Conservation (phyloP, 371 early-diverging fungal species). For the Funneliformis caledonium region DNA sequence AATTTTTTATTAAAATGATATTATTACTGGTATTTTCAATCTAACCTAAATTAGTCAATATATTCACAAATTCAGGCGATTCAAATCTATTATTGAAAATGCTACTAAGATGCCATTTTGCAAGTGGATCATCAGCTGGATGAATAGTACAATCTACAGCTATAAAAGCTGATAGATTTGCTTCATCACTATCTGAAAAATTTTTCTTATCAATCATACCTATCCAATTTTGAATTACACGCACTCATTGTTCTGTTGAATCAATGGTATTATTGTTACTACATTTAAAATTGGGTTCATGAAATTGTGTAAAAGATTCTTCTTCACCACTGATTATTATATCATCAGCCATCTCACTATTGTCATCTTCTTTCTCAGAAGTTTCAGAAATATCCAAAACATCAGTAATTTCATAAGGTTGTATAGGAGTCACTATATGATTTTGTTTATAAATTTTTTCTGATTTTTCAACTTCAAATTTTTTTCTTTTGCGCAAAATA, state of each 20-base stretch:
- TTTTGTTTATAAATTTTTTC: neutral
- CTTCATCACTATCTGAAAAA: neutral
- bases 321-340: too few relatives aligned
- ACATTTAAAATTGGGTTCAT: neutral
- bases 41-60: neutral
- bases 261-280: neutral
- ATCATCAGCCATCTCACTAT: too few relatives aligned
- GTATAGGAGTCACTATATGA: neutral
- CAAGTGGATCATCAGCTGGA: slow-evolving; percentile 21
- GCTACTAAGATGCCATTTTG: slow-evolving; percentile 22
- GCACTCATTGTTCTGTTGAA: neutral
- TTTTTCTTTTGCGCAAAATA: neutral
- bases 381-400: neutral
- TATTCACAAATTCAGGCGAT: neutral
- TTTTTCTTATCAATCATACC: slow-evolving; percentile 20
- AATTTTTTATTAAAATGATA: too few relatives aligned
- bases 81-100: slow-evolving; percentile 26
- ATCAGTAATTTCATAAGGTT: neutral
- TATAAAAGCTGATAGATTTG: neutral
- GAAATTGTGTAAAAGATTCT: neutral
- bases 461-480: neutral
- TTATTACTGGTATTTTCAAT: too few relatives aligned
- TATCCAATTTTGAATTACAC: slow-evolving; percentile 15
- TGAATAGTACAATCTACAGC: neutral
- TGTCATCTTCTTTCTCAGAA: too few relatives aligned